Conservation (phyloP, 306 rosid genomes). For the Abrus precatorius region DNA sequence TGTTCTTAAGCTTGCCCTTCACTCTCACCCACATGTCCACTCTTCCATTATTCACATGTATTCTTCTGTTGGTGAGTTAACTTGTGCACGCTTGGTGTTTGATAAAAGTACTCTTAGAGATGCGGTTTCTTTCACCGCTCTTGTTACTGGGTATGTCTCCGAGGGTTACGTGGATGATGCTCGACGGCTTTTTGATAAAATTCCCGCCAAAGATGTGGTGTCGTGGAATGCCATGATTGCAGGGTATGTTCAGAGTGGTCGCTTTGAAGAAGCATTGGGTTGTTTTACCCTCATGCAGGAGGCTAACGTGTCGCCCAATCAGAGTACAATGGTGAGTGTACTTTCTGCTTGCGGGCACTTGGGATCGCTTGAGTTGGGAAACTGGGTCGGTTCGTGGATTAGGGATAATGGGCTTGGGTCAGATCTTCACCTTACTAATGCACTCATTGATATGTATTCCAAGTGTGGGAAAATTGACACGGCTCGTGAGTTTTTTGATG, state of each 20-base stretch:
- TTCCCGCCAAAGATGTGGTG: conserved; percentile 70
- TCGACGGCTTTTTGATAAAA: conserved; percentile 66
- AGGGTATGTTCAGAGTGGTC: conserved; percentile 68
- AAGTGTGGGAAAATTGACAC: conserved; percentile 72
- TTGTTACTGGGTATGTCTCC: conserved; percentile 68
- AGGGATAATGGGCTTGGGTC: conserved; percentile 56
- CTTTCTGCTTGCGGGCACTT: conserved; percentile 84
- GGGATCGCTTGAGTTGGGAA: conserved; percentile 64
- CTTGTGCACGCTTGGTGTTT: conserved; percentile 65
- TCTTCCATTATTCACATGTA: conserved; percentile 77
- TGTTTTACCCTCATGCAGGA: conserved; percentile 69
- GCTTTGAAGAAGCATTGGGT: conserved; percentile 65
- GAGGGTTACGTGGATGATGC: conserved; percentile 71
- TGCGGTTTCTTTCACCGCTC: conserved; percentile 79
- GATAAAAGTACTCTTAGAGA: conserved; percentile 68
- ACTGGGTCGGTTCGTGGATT: conserved; percentile 70
- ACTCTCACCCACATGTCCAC: conserved; percentile 62
- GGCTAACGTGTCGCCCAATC: conserved; percentile 56
- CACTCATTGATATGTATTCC: conserved; percentile 78
- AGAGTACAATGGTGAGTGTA: conserved; percentile 67
- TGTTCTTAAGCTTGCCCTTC: conserved; percentile 66
- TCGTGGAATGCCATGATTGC: conserved; percentile 94
- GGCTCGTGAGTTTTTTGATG: conserved; percentile 79
- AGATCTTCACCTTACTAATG: conserved; percentile 69
- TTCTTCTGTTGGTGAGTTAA: conserved; percentile 62